Evolutionary conservation across 371 early-diverging fungal species (phyloP).

Genomic region (Syncephalastrum racemosum): DNA sequence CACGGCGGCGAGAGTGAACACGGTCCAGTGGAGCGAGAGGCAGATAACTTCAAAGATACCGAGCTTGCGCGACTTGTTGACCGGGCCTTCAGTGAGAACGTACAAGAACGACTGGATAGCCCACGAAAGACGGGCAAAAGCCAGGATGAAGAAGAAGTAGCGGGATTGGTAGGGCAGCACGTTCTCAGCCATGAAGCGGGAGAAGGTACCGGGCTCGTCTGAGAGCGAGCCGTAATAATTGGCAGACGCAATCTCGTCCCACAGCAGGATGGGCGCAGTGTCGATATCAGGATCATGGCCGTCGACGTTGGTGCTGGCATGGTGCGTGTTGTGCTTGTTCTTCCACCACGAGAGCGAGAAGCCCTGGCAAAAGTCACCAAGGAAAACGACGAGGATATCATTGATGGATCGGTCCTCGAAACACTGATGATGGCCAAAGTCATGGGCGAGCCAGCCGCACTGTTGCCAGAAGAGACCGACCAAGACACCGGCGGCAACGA

Average conservation of each 20-base stretch:
- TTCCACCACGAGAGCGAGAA: constrained; percentile 85
- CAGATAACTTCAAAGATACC: constrained; percentile 59
- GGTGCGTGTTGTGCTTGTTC: constrained; percentile 91
- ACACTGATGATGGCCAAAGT: constrained; percentile 85
- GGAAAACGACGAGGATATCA: constrained; percentile 65
- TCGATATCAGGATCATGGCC: constrained; percentile 87
- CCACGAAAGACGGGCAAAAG: constrained; percentile 80
- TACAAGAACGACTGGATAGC: constrained; percentile 69
- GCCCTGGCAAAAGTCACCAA: constrained; percentile 82
- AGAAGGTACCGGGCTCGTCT: constrained; percentile 43
- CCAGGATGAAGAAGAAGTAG: constrained; percentile 81
- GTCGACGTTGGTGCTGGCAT: constrained; percentile 83
- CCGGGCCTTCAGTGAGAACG: constrained; percentile 52
- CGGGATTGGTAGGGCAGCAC: constrained; percentile 69
- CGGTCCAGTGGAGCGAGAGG: constrained; percentile 68
- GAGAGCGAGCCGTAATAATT: constrained; percentile 62
- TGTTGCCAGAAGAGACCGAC: constrained; percentile 87
- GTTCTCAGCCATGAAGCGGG: constrained; percentile 67
- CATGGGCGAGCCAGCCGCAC: constrained; percentile 88
- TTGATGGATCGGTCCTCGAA: constrained; percentile 70
- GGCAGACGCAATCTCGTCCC: constrained; percentile 85
- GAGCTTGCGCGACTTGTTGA: constrained; percentile 51
- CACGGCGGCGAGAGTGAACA: constrained; percentile 62
- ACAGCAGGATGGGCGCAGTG: constrained; percentile 81
- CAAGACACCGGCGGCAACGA: constrained; percentile 58